A percentile compares a stretch with the other conserved stretches of the same genome.
phyloP scores from a whole-genome alignment of 106 monocot species.

The Ottelia alismoides region DNA sequence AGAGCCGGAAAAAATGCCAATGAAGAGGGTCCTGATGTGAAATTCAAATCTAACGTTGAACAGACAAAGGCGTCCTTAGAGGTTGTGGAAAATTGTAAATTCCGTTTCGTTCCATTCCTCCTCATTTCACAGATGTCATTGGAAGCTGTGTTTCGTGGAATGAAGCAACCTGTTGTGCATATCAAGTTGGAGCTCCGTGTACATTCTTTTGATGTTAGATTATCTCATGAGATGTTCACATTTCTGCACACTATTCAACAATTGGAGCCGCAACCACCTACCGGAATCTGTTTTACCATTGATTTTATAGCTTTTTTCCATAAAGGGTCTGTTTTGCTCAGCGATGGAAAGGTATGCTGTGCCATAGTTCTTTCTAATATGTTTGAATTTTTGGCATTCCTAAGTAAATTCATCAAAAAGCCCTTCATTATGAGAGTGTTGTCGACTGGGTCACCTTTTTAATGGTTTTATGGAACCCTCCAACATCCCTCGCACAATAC shows the following conservation, averaged over 20 bases:
- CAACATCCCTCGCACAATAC: too few relatives aligned
- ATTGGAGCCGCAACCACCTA: constrained; percentile 28
- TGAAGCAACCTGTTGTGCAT: constrained; percentile 11
- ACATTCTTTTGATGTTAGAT: constrained; percentile 44
- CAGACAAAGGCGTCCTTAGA: constrained; percentile 35
- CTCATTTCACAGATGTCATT: constrained; percentile 35
- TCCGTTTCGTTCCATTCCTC: constrained; percentile 49
- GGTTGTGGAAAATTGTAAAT: constrained; percentile 21
- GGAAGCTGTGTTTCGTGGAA: constrained; percentile 5
- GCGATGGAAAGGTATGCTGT: constrained; percentile 30
- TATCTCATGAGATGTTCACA: constrained; percentile 60
- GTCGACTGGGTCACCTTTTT: too few relatives aligned
- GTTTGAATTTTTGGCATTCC: too few relatives aligned
- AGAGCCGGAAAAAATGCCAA: too few relatives aligned
- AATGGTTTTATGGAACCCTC: too few relatives aligned
- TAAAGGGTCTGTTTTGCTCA: constrained; percentile 68
- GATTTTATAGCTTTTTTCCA: constrained; percentile 25
- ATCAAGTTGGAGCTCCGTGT: constrained; percentile 29
- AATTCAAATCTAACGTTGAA: constrained; percentile 36
- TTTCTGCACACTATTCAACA: constrained; percentile 28
- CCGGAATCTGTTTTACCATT: constrained; percentile 7
- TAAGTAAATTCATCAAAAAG: too few relatives aligned
- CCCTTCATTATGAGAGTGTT: too few relatives aligned
- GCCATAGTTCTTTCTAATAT: too few relatives aligned
- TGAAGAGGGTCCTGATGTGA: too few relatives aligned